Percentiles rank a stretch among this genome's conserved stretches.
Conservation (phyloP, 2,329 filamentous ascomycete genomes). For the Pyrenophora teres region DNA sequence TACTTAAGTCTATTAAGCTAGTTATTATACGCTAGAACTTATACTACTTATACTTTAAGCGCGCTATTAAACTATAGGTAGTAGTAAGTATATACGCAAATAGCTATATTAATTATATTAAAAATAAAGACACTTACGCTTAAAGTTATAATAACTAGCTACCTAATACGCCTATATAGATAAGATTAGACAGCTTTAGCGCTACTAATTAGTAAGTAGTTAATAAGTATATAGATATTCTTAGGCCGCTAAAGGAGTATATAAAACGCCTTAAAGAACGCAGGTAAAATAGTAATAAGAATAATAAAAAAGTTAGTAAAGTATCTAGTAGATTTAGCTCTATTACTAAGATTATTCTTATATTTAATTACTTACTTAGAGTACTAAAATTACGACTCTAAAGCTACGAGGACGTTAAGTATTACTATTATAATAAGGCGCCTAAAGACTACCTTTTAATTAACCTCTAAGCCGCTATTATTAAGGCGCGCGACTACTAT, state of each 20-base stretch:
- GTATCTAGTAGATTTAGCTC: too few relatives aligned
- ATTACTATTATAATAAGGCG: background rate
- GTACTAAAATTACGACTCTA: background rate
- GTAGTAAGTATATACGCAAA: conserved; percentile 1
- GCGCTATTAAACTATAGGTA: background rate
- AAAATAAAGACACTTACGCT: background rate
- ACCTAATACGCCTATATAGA: background rate
- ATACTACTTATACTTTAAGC: background rate
- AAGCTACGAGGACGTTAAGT: background rate
- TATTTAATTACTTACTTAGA: conserved; percentile 1
- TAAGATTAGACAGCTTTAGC: conserved; percentile 1
- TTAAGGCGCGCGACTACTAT: conserved; percentile 11
- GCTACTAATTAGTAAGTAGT: conserved; percentile 2
- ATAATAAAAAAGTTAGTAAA: too few relatives aligned
- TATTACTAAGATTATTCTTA: conserved; percentile 2
- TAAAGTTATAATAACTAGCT: background rate
- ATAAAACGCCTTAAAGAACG: conserved; percentile 6
- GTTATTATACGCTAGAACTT: background rate
- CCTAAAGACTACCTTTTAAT: conserved; percentile 10
- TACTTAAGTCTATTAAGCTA: conserved; percentile 1
- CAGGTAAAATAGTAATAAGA: too few relatives aligned
- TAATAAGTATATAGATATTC: conserved; percentile 1
- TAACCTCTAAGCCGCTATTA: conserved; percentile 4
- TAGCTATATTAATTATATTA: background rate
- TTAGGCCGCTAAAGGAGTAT: conserved; percentile 1